These are phyloP conservation scores for Voacanga thouarsii DNA, from an alignment of 257 asterid genomes.

Conservation along the genomic window DNA sequence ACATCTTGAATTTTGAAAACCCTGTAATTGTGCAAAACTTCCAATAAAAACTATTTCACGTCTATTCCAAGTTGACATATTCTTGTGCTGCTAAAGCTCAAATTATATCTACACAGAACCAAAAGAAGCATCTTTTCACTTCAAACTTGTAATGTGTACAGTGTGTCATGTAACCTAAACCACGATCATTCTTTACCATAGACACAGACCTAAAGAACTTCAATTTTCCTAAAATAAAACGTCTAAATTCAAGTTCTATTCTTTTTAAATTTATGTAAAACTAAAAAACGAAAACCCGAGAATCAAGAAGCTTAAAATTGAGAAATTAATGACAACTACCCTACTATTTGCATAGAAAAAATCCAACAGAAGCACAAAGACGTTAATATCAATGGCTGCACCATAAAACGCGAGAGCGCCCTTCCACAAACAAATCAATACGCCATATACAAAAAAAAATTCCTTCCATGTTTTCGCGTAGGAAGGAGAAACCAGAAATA, in stretches of 20 bases:
- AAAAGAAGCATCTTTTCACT: not conserved
- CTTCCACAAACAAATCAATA: not conserved
- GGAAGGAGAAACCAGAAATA: not conserved
- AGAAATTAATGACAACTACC: not conserved
- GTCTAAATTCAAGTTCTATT: not conserved
- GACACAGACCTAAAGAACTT: not conserved
- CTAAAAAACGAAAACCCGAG: not conserved
- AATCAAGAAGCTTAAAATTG: not conserved
- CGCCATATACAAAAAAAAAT: not conserved
- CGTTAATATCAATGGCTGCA: not conserved
- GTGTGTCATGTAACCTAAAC: not conserved
- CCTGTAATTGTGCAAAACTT: not conserved
- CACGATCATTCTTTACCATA: not conserved
- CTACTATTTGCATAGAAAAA: not conserved
- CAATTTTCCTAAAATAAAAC: not conserved
- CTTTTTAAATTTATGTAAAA: not conserved
- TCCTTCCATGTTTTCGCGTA: not conserved
- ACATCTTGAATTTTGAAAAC: not conserved
- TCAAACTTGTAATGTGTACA: not conserved
- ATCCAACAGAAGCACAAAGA: not conserved
- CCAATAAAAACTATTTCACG: not conserved
- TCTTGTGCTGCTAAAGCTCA: not conserved
- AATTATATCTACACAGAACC: not conserved
- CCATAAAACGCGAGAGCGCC: not conserved
- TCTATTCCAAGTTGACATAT: not conserved